Conservation (phyloP, 345 rosid genomes). For the Carallia brachiata region DNA sequence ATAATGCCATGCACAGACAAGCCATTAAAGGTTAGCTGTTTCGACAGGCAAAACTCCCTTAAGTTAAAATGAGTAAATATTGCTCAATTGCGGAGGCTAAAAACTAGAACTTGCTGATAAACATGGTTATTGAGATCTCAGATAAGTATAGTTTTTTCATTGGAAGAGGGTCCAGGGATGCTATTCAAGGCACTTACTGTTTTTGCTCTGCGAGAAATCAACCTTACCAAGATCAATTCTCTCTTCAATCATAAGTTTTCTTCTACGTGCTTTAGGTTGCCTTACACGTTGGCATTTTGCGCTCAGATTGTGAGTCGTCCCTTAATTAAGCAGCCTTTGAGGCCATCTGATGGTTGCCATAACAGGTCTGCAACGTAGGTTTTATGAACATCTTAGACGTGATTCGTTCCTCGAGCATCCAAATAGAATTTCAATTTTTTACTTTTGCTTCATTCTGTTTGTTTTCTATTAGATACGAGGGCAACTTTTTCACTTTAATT, state of each 20-base stretch:
- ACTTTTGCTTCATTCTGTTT: background rate
- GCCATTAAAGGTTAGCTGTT: slow-evolving; percentile 77
- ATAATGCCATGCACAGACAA: slow-evolving; percentile 77
- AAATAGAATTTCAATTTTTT: slow-evolving; percentile 1
- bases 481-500: background rate
- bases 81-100: background rate
- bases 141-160: slow-evolving; percentile 92
- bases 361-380: slow-evolving; percentile 51
- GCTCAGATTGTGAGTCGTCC: slow-evolving; percentile 96
- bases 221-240: slow-evolving; percentile 57
- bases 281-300: background rate
- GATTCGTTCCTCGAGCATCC: slow-evolving; percentile 10
- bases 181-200: slow-evolving; percentile 99
- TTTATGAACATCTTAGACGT: slow-evolving; percentile 2
- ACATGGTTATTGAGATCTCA: slow-evolving; percentile 30
- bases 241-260: background rate
- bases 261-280: slow-evolving; percentile 4
- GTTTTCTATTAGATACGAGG: background rate
- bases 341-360: slow-evolving; percentile 53
- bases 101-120: slow-evolving; percentile 6
- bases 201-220: slow-evolving; percentile 83
- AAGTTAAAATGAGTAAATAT: background rate
- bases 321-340: slow-evolving; percentile 56
- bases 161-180: slow-evolving; percentile 94
- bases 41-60: background rate